phyloP scores from a whole-genome alignment of 1,139 yeast species.

The Maudiozyma humilis region DNA sequence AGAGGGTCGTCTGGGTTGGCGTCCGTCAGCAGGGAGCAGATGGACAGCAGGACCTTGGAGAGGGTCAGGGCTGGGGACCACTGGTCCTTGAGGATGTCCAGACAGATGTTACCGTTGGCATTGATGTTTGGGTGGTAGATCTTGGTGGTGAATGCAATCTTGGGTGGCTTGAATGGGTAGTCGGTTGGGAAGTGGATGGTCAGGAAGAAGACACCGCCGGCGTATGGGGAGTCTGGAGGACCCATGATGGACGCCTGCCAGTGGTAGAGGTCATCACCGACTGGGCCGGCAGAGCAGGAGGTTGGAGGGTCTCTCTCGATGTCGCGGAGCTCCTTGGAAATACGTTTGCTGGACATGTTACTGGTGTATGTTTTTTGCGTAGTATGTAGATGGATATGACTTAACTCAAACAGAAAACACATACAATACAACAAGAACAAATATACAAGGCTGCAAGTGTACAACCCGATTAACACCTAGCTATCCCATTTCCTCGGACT shows the following conservation, averaged over 20 bases:
- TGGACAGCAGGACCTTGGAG: constrained; percentile 76
- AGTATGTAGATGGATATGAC: too few relatives aligned
- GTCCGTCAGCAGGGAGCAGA: constrained; percentile 83
- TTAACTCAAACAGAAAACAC: too few relatives aligned
- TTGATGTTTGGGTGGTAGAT: constrained; percentile 72
- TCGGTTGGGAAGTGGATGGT: constrained; percentile 67
- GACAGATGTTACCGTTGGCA: constrained; percentile 46
- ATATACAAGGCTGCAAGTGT: neutral
- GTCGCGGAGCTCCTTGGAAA: constrained; percentile 89
- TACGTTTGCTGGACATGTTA: constrained; percentile 55
- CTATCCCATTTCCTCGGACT: too few relatives aligned
- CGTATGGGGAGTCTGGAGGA: constrained; percentile 87
- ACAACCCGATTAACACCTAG: too few relatives aligned
- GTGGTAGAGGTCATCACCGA: constrained; percentile 90
- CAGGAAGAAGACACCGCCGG: constrained; percentile 87
- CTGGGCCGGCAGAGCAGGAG: constrained; percentile 98
- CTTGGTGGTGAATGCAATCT: constrained; percentile 51
- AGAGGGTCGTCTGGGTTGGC: constrained; percentile 98
- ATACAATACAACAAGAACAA: neutral
- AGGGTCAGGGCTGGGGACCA: constrained; percentile 54
- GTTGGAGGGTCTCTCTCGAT: constrained; percentile 99
- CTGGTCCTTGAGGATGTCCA: constrained; percentile 40
- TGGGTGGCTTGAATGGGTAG: constrained; percentile 57
- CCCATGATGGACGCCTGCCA: constrained; percentile 98
- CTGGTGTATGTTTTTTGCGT: neutral